Conservation (phyloP, 2,329 filamentous ascomycete genomes). For the Ilyonectria robusta region DNA sequence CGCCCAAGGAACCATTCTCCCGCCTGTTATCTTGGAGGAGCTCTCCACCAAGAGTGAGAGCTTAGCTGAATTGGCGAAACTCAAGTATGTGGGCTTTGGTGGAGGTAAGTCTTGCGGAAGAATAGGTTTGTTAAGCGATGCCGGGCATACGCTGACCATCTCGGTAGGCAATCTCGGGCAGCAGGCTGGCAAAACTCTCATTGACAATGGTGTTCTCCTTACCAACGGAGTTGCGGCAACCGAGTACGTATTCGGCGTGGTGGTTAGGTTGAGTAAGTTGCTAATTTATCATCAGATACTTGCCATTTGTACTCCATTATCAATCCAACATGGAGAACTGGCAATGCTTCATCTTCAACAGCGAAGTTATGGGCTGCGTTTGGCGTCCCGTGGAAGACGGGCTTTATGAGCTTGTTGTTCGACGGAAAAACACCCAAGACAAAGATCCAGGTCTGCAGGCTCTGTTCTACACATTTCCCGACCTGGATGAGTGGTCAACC, state of each 20-base stretch:
- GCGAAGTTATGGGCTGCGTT: slow-evolving; percentile 57
- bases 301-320: slow-evolving; percentile 52
- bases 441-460: slow-evolving; percentile 48
- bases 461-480: slow-evolving; percentile 56
- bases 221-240: slow-evolving; percentile 58
- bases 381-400: slow-evolving; percentile 49
- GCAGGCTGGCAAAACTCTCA: slow-evolving; percentile 56
- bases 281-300: slow-evolving; percentile 46
- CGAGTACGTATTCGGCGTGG: slow-evolving; percentile 51
- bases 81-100: slow-evolving; percentile 54
- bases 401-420: slow-evolving; percentile 53
- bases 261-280: background rate
- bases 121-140: too few relatives aligned
- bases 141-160: background rate
- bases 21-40: slow-evolving; percentile 61
- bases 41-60: slow-evolving; percentile 54
- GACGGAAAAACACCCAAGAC: slow-evolving; percentile 54
- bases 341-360: slow-evolving; percentile 61
- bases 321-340: slow-evolving; percentile 54
- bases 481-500: slow-evolving; percentile 54
- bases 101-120: slow-evolving; percentile 51
- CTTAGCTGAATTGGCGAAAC: slow-evolving; percentile 49
- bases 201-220: slow-evolving; percentile 52
- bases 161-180: slow-evolving; percentile 53
- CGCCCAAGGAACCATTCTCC: slow-evolving; percentile 49